These are phyloP conservation scores for Microsporum ferrugineum DNA, from an alignment of 2,329 filamentous ascomycete species.

Conservation along the genomic window DNA sequence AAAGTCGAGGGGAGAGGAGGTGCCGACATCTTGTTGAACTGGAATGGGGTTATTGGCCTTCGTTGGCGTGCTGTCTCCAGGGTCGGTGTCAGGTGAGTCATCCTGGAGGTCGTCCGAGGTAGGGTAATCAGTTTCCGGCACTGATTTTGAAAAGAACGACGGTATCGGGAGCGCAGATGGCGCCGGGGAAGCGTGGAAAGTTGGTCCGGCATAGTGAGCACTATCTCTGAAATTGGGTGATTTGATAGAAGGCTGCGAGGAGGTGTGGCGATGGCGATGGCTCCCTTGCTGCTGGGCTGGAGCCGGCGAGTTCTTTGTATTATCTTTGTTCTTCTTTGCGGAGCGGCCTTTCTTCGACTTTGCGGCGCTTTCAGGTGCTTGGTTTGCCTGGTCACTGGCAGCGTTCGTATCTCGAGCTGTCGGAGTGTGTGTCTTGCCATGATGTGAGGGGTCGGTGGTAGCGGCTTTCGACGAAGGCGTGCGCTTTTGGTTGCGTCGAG, in stretches of 20 bases:
- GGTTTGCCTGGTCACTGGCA: slow-evolving; percentile 22
- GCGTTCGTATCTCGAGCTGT: slow-evolving; percentile 22
- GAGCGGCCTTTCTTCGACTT: slow-evolving; percentile 30
- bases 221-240: slow-evolving; percentile 32
- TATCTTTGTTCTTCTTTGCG: slow-evolving; percentile 27
- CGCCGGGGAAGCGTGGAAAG: slow-evolving; percentile 89
- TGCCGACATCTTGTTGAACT: slow-evolving; percentile 17
- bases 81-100: slow-evolving; percentile 27
- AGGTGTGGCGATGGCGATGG: slow-evolving; percentile 23
- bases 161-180: slow-evolving; percentile 83
- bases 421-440: slow-evolving; percentile 18
- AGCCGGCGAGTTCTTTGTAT: background rate
- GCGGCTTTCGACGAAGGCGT: slow-evolving; percentile 23
- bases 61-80: slow-evolving; percentile 32
- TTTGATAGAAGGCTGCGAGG: slow-evolving; percentile 32
- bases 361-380: slow-evolving; percentile 18
- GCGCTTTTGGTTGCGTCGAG: slow-evolving; percentile 28
- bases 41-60: slow-evolving; percentile 32
- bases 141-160: slow-evolving; percentile 69
- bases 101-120: slow-evolving; percentile 30
- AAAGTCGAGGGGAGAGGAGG: slow-evolving; percentile 71
- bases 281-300: background rate
- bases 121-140: slow-evolving; percentile 48
- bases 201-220: slow-evolving; percentile 68
- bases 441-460: slow-evolving; percentile 17